Base-by-base conservation (phyloP, 768 basidiomycete species). In the Gautieria morchelliformis region DNA sequence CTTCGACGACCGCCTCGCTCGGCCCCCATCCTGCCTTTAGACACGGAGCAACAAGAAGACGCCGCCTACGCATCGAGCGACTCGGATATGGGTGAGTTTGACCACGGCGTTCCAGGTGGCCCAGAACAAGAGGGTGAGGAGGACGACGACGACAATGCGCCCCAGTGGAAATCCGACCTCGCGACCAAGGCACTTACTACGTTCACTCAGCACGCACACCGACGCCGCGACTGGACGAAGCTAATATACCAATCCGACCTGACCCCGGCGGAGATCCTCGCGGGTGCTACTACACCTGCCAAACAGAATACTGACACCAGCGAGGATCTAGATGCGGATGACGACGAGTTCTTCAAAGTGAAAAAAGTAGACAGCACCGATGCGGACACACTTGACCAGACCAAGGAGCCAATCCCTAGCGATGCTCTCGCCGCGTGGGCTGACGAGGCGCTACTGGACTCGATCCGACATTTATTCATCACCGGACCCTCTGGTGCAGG, bases 391-490 rank as follows among this genome's bases (percentile, higher is more conserved):
- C 61, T 84, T 37, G 93, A 95, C 68, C 80, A 77, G 67, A 78
- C 84, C 8, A 94, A 93, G 68, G 83, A 80, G 52, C 64, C 63
- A 0, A 52, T 83, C n/a, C 68, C 76, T 44, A 63, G 63, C 1
- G 78, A 82, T 24, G 73, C 73, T 46, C 68, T 89, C 58, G 79
- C 75, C 59, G 80, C 81, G 63, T 97, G 93, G 94, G 84, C 87
- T 58, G 83, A 89, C 60, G 89, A 94, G 60, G 84, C 80, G 22
- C 77, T 89, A 68, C 77, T 98, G 22, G 89, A 96, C 52, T 87
- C 89, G 1, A 84, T 99, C 65, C 82, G 89, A 6, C 75, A 82
- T 55, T 74, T 95, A 52, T 99, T 99, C 72, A 95, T 99, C 67
- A 95, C 93, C 0, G 75, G 70, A 27, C 68, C 72, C 20, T 68